Conservation (phyloP, 1,284 basidiomycete species). For the Apiotrichum montevideense region DNA sequence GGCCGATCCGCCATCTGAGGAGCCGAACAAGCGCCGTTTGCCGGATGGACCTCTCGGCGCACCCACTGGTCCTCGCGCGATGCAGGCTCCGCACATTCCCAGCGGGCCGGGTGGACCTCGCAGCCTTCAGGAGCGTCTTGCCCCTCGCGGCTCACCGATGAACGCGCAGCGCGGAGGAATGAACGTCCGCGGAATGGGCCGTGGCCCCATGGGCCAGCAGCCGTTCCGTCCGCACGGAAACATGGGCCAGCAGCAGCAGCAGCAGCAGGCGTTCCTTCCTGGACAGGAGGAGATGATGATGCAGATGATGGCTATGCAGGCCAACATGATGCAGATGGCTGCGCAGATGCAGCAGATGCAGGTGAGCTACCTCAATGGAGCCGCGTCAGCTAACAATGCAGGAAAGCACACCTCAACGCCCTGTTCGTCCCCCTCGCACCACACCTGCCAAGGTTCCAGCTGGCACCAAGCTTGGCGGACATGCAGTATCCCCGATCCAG, state of each 20-base stretch:
- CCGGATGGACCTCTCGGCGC: slow-evolving; percentile 15
- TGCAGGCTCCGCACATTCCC: background rate
- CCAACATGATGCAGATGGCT: slow-evolving; percentile 48
- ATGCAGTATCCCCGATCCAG: slow-evolving; percentile 28
- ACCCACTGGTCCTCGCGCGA: slow-evolving; percentile 18
- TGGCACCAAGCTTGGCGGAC: slow-evolving; percentile 33
- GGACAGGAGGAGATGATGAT: slow-evolving; percentile 47
- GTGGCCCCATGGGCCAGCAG: slow-evolving; percentile 7
- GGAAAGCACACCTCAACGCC: slow-evolving; percentile 7
- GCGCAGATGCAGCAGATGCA: slow-evolving; percentile 37
- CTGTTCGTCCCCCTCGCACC: slow-evolving; percentile 10
- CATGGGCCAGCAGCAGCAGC: slow-evolving; percentile 5
- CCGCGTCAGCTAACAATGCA: slow-evolving; percentile 7
- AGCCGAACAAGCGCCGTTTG: slow-evolving; percentile 15
- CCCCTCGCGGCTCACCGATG: slow-evolving; percentile 25
- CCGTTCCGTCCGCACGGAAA: background rate
- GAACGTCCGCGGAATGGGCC: slow-evolving; percentile 19
- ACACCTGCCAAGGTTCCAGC: slow-evolving; percentile 28
- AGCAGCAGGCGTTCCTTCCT: slow-evolving; percentile 22
- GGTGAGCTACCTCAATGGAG: slow-evolving; percentile 17
- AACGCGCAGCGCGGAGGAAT: slow-evolving; percentile 22
- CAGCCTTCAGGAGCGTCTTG: slow-evolving; percentile 18
- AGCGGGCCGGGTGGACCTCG: slow-evolving; percentile 5
- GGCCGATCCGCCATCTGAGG: slow-evolving; percentile 5
- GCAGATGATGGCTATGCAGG: slow-evolving; percentile 49